phyloP scores from a whole-genome alignment of 352 stramenopile genomes.

The Thraustochytrium striatum region DNA sequence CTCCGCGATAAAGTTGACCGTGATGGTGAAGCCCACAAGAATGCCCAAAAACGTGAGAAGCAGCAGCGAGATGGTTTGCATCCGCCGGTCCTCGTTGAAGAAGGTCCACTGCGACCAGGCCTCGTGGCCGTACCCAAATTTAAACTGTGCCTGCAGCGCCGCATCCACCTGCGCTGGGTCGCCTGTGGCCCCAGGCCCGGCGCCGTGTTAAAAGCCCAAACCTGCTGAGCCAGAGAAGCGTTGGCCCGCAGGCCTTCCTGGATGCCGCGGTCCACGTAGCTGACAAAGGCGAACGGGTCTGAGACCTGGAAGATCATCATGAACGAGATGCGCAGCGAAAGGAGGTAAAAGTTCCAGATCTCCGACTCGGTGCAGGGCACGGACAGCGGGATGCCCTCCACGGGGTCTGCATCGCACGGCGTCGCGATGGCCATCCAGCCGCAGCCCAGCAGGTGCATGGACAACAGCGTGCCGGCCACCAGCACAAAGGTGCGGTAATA shows the following conservation, averaged over 20 bases:
- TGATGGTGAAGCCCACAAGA: slow-evolving; percentile 37
- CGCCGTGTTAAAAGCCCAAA: not conserved
- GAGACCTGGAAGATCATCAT: slow-evolving; percentile 10
- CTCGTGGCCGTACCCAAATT: not conserved
- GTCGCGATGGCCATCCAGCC: slow-evolving; percentile 8
- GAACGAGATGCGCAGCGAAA: not conserved
- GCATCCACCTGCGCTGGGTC: too few species aligned
- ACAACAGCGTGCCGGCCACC: not conserved
- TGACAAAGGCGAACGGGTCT: not conserved
- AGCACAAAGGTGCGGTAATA: slow-evolving; percentile 24
- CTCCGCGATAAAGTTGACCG: slow-evolving; percentile 40
- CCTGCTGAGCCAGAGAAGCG: not conserved
- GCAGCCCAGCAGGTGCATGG: slow-evolving; percentile 8
- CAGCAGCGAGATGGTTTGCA: not conserved
- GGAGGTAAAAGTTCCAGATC: slow-evolving; percentile 15
- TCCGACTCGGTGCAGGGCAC: not conserved
- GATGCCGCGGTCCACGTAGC: slow-evolving; percentile 8
- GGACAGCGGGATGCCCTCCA: not conserved
- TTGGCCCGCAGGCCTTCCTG: not conserved
- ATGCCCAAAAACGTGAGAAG: slow-evolving; percentile 16
- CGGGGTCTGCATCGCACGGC: slow-evolving; percentile 5
- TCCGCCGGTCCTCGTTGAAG: not conserved
- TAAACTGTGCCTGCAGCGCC: too few species aligned
- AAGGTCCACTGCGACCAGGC: not conserved
- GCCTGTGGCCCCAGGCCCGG: too few species aligned